These are phyloP conservation scores for Lyophyllum decastes DNA, from an alignment of 768 basidiomycete genomes.

Conservation along the genomic window DNA sequence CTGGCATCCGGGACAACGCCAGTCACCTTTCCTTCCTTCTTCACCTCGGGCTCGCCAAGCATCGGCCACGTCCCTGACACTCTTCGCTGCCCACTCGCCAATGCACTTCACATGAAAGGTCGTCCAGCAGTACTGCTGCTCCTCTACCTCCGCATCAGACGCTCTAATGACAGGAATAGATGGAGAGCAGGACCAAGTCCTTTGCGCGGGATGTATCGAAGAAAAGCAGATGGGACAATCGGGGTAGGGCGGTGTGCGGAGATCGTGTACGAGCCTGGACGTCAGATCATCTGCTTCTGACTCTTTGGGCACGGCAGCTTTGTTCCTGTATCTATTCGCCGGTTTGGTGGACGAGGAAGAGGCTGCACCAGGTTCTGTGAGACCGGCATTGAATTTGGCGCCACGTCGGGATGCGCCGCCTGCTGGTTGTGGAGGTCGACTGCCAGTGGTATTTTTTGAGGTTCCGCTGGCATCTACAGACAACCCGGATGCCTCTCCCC, in stretches of 20 bases:
- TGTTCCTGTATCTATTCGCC: not conserved
- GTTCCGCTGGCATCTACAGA: not conserved
- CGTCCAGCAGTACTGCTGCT: slow-evolving; percentile 79
- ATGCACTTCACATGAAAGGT: slow-evolving; percentile 93
- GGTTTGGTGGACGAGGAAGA: slow-evolving; percentile 3
- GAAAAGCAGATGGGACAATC: slow-evolving; percentile 88
- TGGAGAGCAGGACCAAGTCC: slow-evolving; percentile 88
- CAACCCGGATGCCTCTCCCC: not conserved
- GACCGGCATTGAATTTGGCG: not conserved
- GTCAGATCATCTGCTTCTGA: slow-evolving; percentile 67
- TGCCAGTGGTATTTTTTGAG: not conserved
- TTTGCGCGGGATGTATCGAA: slow-evolving; percentile 73
- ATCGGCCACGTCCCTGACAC: slow-evolving; percentile 68
- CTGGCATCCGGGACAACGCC: slow-evolving; percentile 96
- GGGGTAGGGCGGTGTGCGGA: slow-evolving; percentile 70
- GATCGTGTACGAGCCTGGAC: slow-evolving; percentile 63
- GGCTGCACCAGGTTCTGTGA: slow-evolving; percentile 21
- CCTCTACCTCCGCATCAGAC: slow-evolving; percentile 28
- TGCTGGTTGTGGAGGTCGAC: not conserved
- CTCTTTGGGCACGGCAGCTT: slow-evolving; percentile 10
- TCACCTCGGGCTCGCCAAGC: slow-evolving; percentile 77
- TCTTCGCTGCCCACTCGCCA: slow-evolving; percentile 83
- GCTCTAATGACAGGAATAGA: slow-evolving; percentile 44
- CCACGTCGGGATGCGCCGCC: not conserved
- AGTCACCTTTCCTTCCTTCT: slow-evolving; percentile 63